phyloP scores from a whole-genome alignment of 75 land plant genomes.

The Sequoiadendron giganteum region DNA sequence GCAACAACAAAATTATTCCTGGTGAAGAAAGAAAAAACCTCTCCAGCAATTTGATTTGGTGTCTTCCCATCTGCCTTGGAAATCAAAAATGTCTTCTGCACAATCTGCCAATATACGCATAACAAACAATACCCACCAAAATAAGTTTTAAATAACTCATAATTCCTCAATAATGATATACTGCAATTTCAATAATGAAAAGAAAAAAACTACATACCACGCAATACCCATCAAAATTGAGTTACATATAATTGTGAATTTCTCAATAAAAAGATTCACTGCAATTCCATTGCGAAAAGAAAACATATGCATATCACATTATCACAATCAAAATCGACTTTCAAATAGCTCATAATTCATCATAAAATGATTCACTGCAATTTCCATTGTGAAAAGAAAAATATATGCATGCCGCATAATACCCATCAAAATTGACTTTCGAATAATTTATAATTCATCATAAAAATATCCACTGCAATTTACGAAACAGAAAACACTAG shows the following conservation, averaged over 20 bases:
- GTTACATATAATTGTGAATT: not conserved
- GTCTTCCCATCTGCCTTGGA: conserved; percentile 35
- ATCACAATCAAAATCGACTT: not conserved
- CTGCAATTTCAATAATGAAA: too few species aligned
- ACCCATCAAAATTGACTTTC: not conserved
- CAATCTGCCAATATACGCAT: conserved; percentile 50
- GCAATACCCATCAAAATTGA: too few species aligned
- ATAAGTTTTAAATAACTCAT: not conserved
- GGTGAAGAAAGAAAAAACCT: conserved; percentile 86
- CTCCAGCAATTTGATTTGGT: conserved; percentile 87
- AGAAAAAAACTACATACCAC: too few species aligned
- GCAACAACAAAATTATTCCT: conserved; percentile 78
- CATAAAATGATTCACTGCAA: not conserved
- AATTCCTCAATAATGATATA: too few species aligned
- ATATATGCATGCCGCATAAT: not conserved
- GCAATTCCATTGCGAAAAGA: conserved; percentile 1
- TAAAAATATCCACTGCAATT: not conserved
- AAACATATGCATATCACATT: not conserved
- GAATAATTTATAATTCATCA: not conserved
- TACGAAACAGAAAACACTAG: not conserved
- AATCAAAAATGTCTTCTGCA: conserved; percentile 81
- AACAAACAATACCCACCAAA: not conserved
- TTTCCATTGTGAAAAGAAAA: conserved; percentile 1
- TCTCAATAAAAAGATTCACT: not conserved
- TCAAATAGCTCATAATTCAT: not conserved